Evolutionary conservation across 2,329 filamentous ascomycete species (phyloP), one percentile per base, ranked within the genome.

Genomic region (Fusarium decemcellulare): DNA sequence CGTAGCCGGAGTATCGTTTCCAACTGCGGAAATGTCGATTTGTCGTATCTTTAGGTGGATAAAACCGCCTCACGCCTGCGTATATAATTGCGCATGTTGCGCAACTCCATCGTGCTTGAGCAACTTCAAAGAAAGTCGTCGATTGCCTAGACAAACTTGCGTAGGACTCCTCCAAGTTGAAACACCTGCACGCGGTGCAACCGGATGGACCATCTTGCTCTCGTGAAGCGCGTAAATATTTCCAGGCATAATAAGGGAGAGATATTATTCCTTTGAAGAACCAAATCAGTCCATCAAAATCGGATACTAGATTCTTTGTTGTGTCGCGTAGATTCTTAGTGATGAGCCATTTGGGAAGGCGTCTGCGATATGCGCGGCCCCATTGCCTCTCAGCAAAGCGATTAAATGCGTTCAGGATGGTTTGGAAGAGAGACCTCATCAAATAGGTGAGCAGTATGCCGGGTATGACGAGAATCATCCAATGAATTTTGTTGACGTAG

Each of bases 221-320:
- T 16, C n/a, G 7, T 11, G 11, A 14, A 8, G 7, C 6, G 12
- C 37, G 37, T 8, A 40, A 11, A 14, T 14, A 40, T 8, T 40
- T 40, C 37, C 37, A 40, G 37, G 37, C 37, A 40, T 40, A 40
- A 8, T 5, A 40, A 40, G 37, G 37, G 2, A 40, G 37, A 15
- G 14, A 40, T 16, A 40, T 6, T 8, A 16, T 75, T n/a, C 80
- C 80, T 54, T 27, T 61, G 30, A 64, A 85, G 43, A 40, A 40
- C 7, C 12, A 8, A 15, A 16, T 3, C n/a, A 40, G 14, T 16
- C 37, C 37, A 15, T 40, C n/a, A 15, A 40, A 40, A 11, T 15
- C 14, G 5, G 37, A 40, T 14, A 40, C 37, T 15, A 40, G n/a
- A 16, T 46, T 46, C n/a, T 15, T 18, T n/a, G 43, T 30, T 27